phyloP scores from a whole-genome alignment of 352 stramenopile species.

The Lagenidium giganteum region DNA sequence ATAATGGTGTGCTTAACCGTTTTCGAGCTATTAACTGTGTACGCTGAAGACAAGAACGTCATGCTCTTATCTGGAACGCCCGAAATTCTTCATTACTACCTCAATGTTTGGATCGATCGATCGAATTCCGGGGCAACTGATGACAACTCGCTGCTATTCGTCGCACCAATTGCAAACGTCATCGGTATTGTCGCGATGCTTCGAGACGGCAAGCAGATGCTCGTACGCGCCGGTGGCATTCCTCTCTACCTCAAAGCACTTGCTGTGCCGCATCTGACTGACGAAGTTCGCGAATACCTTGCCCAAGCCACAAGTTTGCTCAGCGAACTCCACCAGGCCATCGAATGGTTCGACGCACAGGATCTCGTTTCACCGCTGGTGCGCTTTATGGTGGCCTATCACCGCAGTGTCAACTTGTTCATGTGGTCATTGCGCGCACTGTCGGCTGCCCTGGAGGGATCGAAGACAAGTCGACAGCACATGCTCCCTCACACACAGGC shows the following conservation, averaged over 20 bases:
- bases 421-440: slow-evolving; percentile 35
- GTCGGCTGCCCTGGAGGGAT: slow-evolving; percentile 47
- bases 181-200: no score
- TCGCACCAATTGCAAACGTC: no score
- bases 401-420: slow-evolving; percentile 25
- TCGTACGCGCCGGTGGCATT: slow-evolving; percentile 23
- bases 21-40: slow-evolving; percentile 30
- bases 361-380: slow-evolving; percentile 54
- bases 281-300: slow-evolving; percentile 20
- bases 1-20: slow-evolving; percentile 32
- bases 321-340: slow-evolving; percentile 14
- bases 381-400: slow-evolving; percentile 41
- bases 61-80: slow-evolving; percentile 35
- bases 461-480: slow-evolving; percentile 27
- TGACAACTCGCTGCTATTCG: no score
- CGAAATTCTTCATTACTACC: slow-evolving; percentile 31
- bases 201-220: slow-evolving; percentile 9
- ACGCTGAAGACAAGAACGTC: slow-evolving; percentile 29
- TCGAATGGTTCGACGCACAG: slow-evolving; percentile 25
- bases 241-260: slow-evolving; percentile 31
- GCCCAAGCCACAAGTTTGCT: slow-evolving; percentile 19
- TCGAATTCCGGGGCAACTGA: no score
- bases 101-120: slow-evolving; percentile 29
- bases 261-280: slow-evolving; percentile 10
- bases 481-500: slow-evolving; percentile 25